Evolutionary conservation across 208 protist genomes (phyloP), one percentile per base, ranked within the genome.

Genomic region (Crithidia acanthocephali): DNA sequence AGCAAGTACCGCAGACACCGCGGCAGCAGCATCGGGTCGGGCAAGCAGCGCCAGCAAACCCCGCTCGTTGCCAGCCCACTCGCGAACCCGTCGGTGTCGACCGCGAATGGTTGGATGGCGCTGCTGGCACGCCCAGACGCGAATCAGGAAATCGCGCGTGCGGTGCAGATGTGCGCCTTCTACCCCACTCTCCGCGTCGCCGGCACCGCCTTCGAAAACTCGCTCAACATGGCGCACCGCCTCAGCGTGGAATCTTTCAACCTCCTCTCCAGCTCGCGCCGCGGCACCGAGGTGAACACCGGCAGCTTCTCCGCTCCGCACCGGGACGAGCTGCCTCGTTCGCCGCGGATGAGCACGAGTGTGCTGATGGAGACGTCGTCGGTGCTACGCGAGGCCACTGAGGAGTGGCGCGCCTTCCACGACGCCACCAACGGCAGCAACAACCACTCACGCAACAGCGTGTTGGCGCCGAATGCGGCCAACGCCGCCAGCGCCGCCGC

Each of bases 121-220:
- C 58, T 69, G 30, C 65, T 57, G 1, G 45, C 37, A 22, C 67
- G n/a, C 53, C 22, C 60, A 0, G 72, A 74, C 20, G 32, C 56
- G n/a, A 62, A 61, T 48, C 50, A 47, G 5, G 75, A 74, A 16
- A 35, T 90, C 10, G 76, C 86, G 6, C 84, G 83, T 8, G 85
- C 87, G 2, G 44, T 91, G 8, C 71, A 81, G 30, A 92, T 96
- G 85, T 70, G 92, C 40, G 62, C 72, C 25, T 78, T 83, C 13
- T 94, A 94, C 69, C 88, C 91, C 5, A 60, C 88, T 59, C 94
- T 96, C 87, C 44, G 68, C 18, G 86, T 96, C 2, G 58, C 45
- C 7, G 83, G 75, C 11, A 96, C 91, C 4, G 87, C 87, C 9
- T 96, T 94, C 69, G 85, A 90, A 61, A 94, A 91, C 67, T 76